phyloP scores from a whole-genome alignment of 768 basidiomycete species.

The Suillus alpinus region DNA sequence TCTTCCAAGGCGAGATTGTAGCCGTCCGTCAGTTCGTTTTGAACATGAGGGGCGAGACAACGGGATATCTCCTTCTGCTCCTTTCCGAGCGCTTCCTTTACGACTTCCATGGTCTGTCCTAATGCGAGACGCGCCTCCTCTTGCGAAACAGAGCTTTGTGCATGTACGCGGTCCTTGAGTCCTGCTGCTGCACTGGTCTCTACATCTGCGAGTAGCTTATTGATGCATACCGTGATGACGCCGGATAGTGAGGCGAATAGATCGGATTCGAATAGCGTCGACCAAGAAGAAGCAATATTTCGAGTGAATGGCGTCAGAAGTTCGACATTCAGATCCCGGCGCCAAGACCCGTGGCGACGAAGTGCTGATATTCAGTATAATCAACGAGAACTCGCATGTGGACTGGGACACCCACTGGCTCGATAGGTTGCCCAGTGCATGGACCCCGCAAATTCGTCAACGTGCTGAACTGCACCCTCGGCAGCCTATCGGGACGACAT shows the following conservation, averaged over 20 bases:
- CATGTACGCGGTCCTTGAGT: slow-evolving; percentile 48
- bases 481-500: slow-evolving; percentile 29
- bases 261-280: slow-evolving; percentile 57
- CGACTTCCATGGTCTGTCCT: slow-evolving; percentile 44
- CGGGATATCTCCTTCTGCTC: slow-evolving; percentile 62
- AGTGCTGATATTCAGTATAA: slow-evolving; percentile 31
- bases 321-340: slow-evolving; percentile 60
- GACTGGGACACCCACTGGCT: slow-evolving; percentile 41
- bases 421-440: slow-evolving; percentile 65
- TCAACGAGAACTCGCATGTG: slow-evolving; percentile 13
- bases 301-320: slow-evolving; percentile 55
- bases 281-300: slow-evolving; percentile 58
- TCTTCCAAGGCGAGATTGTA: slow-evolving; percentile 56
- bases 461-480: slow-evolving; percentile 42
- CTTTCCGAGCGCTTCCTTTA: slow-evolving; percentile 46
- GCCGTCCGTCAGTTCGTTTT: slow-evolving; percentile 45
- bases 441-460: slow-evolving; percentile 47
- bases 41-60: slow-evolving; percentile 55
- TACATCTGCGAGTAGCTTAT: slow-evolving; percentile 47
- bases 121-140: slow-evolving; percentile 52
- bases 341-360: slow-evolving; percentile 53
- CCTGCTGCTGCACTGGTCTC: slow-evolving; percentile 49
- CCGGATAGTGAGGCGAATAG: slow-evolving; percentile 49
- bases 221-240: slow-evolving; percentile 35
- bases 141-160: slow-evolving; percentile 50